Percentiles rank a stretch among this genome's conserved stretches.
These are phyloP conservation scores for Diplodia scrobiculata DNA, from an alignment of 2,329 filamentous ascomycete species.

Conservation along the genomic window DNA sequence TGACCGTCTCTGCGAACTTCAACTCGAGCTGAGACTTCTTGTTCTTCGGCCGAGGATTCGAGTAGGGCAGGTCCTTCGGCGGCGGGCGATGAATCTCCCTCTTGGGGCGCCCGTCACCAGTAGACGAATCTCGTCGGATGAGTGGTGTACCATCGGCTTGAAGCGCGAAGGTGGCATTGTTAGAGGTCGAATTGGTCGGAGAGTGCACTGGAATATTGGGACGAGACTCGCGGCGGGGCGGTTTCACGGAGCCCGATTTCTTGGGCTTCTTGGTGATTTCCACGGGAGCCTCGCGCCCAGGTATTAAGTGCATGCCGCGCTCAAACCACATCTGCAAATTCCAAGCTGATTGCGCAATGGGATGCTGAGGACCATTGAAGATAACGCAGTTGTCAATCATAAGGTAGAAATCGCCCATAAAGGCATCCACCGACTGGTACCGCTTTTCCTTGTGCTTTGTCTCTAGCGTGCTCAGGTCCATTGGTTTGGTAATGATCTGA, in stretches of 20 bases:
- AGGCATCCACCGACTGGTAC: conserved; percentile 71
- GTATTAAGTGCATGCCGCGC: conserved; percentile 62
- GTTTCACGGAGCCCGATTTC: conserved; percentile 38
- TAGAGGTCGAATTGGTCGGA: conserved; percentile 39
- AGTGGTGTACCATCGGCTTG: conserved; percentile 76
- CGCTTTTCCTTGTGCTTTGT: conserved; percentile 69
- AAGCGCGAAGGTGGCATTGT: conserved; percentile 68
- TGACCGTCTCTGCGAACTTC: conserved; percentile 81
- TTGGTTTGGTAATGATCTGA: conserved; percentile 71
- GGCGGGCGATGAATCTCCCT: conserved; percentile 91
- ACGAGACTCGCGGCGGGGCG: conserved; percentile 54
- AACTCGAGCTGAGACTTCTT: conserved; percentile 88
- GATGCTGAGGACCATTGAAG: conserved; percentile 81
- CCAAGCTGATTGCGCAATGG: conserved; percentile 69
- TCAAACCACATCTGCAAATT: conserved; percentile 62
- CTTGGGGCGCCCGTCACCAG: conserved; percentile 80
- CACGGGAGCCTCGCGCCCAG: conserved; percentile 59
- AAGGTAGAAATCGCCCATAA: conserved; percentile 72
- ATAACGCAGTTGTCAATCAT: conserved; percentile 75
- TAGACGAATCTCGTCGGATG: conserved; percentile 82
- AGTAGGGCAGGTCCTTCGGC: conserved; percentile 87
- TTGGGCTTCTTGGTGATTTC: conserved; percentile 61
- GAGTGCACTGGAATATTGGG: conserved; percentile 49
- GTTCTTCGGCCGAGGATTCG: conserved; percentile 78
- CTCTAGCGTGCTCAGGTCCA: conserved; percentile 84